Conservation (phyloP, 164 flowering plant species). For the Kalanchoe fedtschenkoi region DNA sequence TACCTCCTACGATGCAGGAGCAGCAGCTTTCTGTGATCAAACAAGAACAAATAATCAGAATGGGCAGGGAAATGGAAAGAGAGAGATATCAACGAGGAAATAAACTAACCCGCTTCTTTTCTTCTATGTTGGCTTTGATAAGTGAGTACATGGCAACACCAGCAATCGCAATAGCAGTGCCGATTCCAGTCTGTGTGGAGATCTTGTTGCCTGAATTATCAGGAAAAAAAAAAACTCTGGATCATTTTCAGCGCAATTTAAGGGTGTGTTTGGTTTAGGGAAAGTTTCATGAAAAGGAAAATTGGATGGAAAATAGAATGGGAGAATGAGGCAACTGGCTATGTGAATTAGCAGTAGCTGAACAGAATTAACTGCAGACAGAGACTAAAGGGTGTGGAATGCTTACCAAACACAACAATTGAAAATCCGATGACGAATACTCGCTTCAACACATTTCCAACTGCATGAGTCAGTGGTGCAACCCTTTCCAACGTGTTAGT, state of each 20-base stretch:
- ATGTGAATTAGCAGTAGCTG: too few species aligned
- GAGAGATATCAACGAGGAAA: neutral
- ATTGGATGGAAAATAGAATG: too few species aligned
- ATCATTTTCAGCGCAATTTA: neutral
- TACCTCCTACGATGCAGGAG: conserved; percentile 12
- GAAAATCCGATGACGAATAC: conserved; percentile 63
- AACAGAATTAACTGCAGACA: too few species aligned
- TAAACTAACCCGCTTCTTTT: conserved; percentile 33
- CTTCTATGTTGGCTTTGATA: conserved; percentile 61
- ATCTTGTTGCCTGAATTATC: conserved; percentile 48
- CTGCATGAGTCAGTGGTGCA: conserved; percentile 59
- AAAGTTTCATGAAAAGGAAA: too few species aligned
- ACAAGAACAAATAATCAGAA: neutral
- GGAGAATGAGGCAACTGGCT: too few species aligned
- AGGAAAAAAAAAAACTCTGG: neutral
- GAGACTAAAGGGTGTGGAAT: too few species aligned
- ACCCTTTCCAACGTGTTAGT: conserved; percentile 58
- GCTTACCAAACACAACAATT: conserved; percentile 45
- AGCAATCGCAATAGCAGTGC: conserved; percentile 59
- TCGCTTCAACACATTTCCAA: conserved; percentile 54
- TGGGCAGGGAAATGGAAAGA: neutral
- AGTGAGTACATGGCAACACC: conserved; percentile 69
- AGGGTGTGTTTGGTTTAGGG: too few species aligned
- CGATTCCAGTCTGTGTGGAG: conserved; percentile 65
- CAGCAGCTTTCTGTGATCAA: conserved; percentile 34